phyloP scores from a whole-genome alignment of 257 asterid species.

The Oldenlandia corymbosa region DNA sequence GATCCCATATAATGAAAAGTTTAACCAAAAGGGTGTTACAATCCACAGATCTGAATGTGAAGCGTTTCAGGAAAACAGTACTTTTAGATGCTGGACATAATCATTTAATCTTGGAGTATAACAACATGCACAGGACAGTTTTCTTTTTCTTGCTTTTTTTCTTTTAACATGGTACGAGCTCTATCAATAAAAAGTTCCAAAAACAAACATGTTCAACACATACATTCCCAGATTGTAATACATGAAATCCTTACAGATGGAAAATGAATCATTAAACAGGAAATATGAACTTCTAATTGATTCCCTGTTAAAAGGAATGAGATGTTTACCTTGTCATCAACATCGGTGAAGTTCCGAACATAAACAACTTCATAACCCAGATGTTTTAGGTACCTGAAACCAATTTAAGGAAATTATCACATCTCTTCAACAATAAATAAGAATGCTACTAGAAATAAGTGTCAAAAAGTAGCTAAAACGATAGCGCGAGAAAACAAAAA shows the following conservation, averaged over 20 bases:
- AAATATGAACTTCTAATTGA: too few species aligned
- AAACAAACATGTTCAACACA: too few species aligned
- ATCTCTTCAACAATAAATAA: background rate
- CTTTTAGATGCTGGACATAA: background rate
- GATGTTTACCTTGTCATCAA: constrained; percentile 82
- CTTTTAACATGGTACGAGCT: too few species aligned
- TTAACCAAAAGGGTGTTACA: background rate
- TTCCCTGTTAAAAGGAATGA: background rate
- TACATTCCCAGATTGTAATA: too few species aligned
- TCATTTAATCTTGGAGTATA: background rate
- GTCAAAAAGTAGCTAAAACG: background rate
- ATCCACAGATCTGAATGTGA: background rate
- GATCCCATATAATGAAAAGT: background rate
- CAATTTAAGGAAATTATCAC: constrained; percentile 10
- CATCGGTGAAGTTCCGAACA: constrained; percentile 91
- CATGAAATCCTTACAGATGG: too few species aligned
- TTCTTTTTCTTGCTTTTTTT: too few species aligned
- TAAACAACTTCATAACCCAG: constrained; percentile 77
- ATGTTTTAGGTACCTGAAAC: constrained; percentile 54
- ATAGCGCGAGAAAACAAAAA: background rate
- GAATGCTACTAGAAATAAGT: background rate
- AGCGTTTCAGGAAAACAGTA: background rate
- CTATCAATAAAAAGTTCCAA: too few species aligned
- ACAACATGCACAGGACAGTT: background rate
- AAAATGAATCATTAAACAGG: too few species aligned